These are phyloP conservation scores for Hortaea sp. DNA, from an alignment of 2,329 filamentous ascomycete genomes.

Conservation along the genomic window DNA sequence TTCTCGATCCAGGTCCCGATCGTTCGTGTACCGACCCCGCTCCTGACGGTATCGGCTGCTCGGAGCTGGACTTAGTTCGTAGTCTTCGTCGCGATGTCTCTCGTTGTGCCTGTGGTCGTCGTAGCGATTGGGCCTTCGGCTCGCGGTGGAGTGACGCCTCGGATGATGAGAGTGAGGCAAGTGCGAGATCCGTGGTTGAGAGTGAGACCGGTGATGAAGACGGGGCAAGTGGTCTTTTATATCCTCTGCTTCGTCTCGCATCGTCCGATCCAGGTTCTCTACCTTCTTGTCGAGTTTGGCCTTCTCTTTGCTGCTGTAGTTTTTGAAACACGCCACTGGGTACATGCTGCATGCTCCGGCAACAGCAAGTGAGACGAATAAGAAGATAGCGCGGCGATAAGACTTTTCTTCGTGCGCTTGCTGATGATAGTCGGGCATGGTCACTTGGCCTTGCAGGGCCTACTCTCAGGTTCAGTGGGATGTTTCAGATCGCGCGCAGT, in stretches of 20 bases:
- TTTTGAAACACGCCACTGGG: conserved; percentile 26
- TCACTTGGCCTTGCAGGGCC: background rate
- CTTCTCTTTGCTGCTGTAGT: conserved; percentile 23
- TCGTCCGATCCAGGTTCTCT: conserved; percentile 14
- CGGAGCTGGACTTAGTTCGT: conserved; percentile 9
- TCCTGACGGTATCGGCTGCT: conserved; percentile 1
- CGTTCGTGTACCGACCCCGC: conserved; percentile 6
- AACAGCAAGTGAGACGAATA: conserved; percentile 16
- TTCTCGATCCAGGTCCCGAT: conserved; percentile 19
- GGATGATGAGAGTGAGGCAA: conserved; percentile 8
- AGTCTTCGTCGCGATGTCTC: conserved; percentile 14
- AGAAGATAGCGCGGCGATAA: conserved; percentile 24
- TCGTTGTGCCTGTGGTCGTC: conserved; percentile 8
- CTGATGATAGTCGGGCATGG: conserved; percentile 16
- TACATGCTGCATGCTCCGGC: conserved; percentile 27
- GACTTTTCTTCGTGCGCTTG: conserved; percentile 22
- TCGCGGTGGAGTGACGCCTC: conserved; percentile 12
- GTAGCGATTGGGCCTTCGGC: conserved; percentile 10
- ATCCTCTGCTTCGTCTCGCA: conserved; percentile 16
- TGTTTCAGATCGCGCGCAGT: no score
- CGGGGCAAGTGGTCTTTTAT: conserved; percentile 12
- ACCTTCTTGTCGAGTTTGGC: conserved; percentile 14
- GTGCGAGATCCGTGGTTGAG: conserved; percentile 15
- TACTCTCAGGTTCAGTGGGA: no score
- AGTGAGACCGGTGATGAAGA: conserved; percentile 18